Conservation (phyloP, 129 eudicot species). For the Solidago caesia region DNA sequence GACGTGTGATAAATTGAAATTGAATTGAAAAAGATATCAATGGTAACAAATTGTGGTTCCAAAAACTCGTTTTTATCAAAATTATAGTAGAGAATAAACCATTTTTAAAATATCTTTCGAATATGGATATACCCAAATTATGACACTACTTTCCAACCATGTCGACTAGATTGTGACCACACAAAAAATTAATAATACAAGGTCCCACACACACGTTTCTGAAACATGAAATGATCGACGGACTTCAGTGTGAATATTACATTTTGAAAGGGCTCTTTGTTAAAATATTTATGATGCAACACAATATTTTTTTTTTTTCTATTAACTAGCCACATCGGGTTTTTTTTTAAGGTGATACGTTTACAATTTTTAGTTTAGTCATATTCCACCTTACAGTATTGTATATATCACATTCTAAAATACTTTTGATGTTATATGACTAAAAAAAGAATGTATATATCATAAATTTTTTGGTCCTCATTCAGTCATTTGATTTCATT, state of each 20-base stretch:
- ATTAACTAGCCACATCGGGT: no score
- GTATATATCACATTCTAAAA: no score
- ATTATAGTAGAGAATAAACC: neutral
- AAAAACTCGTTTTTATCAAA: neutral
- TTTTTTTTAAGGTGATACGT: no score
- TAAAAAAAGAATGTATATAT: no score
- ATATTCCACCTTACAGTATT: no score
- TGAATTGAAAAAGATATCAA: neutral
- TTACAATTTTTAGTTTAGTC: no score
- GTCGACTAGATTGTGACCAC: conserved; percentile 35
- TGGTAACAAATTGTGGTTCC: neutral
- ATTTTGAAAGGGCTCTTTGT: neutral
- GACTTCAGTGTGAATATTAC: neutral
- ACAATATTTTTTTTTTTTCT: neutral
- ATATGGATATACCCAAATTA: conserved; percentile 11
- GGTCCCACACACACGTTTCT: conserved; percentile 19
- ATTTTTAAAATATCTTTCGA: conserved; percentile 23
- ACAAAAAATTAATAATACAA: neutral
- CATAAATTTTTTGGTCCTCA: no score
- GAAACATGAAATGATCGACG: conserved; percentile 5
- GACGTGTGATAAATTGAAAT: neutral
- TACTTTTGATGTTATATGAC: no score
- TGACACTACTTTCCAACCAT: conserved; percentile 15
- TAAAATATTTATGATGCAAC: neutral
- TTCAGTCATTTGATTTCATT: no score